These are phyloP conservation scores for Gastrodia elata DNA, from an alignment of 106 monocot genomes.

Conservation along the genomic window DNA sequence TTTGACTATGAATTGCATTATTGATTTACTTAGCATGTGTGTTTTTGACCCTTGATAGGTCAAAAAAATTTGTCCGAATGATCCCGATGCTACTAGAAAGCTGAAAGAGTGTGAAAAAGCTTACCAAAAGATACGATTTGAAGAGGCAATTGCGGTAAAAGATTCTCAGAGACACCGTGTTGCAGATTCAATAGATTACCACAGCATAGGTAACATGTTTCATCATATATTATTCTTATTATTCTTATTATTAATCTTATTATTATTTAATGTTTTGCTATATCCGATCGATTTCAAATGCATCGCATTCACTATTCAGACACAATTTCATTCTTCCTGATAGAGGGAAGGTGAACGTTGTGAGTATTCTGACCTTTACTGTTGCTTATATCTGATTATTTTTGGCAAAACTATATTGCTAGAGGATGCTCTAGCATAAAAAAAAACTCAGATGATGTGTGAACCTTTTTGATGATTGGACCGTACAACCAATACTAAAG, in stretches of 20 bases:
- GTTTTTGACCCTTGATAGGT: constrained; percentile 34
- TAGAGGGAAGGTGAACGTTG: neutral
- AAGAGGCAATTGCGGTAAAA: constrained; percentile 82
- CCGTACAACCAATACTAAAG: no score
- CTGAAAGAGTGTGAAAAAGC: constrained; percentile 96
- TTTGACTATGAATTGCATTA: neutral
- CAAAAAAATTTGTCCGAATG: constrained; percentile 80
- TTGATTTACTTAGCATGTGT: neutral
- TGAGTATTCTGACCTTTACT: neutral
- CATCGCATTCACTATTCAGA: neutral
- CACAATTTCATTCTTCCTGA: neutral
- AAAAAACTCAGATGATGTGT: no score
- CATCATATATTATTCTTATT: neutral
- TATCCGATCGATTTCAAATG: neutral
- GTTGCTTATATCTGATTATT: neutral
- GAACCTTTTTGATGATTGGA: no score
- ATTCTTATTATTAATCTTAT: neutral
- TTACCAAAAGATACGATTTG: constrained; percentile 90
- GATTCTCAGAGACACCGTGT: constrained; percentile 47
- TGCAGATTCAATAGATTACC: constrained; percentile 85
- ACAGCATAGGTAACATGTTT: constrained; percentile 48
- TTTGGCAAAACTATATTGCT: neutral
- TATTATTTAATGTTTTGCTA: neutral
- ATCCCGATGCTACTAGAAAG: constrained; percentile 91
- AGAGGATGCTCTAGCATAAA: neutral